These are phyloP conservation scores for Triticum aestivum DNA, from an alignment of 176 grass and related monocot genomes.

Conservation along the genomic window IWGSC_CS_RefSeq_v2.1 NC_057798.1:794316791-794317290, in stretches of 20 bases:
- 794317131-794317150: neutral
- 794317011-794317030: neutral
- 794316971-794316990: neutral
- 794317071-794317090: no score
- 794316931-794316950: neutral
- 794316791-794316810: neutral
- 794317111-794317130: neutral
- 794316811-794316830: neutral
- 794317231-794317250: neutral
- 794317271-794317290: neutral
- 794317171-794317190: no score
- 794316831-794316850: neutral
- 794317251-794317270: neutral
- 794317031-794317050: neutral
- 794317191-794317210: neutral
- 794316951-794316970: neutral
- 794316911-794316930: neutral
- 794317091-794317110: neutral
- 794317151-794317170: neutral
- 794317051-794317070: neutral
- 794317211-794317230: neutral
- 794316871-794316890: neutral
- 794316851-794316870: neutral
- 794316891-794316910: neutral
- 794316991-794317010: neutral